Percentiles rank a stretch among this genome's conserved stretches.
These are phyloP conservation scores for Zygosaccharomyces lentus DNA, from an alignment of 805 yeast genomes.

Conservation along the genomic window DNA sequence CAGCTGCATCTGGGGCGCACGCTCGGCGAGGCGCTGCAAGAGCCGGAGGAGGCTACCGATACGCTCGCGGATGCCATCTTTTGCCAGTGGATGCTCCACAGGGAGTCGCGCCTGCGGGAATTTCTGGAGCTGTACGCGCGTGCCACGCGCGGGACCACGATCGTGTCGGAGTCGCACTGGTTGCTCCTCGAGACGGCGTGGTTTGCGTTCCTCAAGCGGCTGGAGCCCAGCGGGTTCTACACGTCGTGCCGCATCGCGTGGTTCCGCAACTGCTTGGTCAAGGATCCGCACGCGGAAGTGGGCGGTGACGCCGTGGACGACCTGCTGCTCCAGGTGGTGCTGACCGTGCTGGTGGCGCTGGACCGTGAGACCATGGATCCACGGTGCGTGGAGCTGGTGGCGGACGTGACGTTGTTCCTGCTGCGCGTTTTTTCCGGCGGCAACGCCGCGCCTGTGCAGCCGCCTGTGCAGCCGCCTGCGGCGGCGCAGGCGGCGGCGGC, in stretches of 20 bases:
- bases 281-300: constrained; percentile 11
- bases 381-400: constrained; percentile 15
- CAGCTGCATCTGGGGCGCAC: background rate
- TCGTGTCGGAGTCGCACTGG: constrained; percentile 22
- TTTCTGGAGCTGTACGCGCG: background rate
- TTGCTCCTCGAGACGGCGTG: constrained; percentile 24
- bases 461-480: constrained; percentile 10
- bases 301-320: constrained; percentile 12
- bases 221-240: constrained; percentile 5
- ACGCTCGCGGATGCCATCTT: constrained; percentile 14
- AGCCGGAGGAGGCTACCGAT: background rate
- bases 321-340: constrained; percentile 19
- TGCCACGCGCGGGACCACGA: background rate
- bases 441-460: background rate
- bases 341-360: constrained; percentile 7
- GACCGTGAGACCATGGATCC: constrained; percentile 8
- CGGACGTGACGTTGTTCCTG: constrained; percentile 19
- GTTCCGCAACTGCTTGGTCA: constrained; percentile 11
- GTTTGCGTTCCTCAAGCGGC: constrained; percentile 23
- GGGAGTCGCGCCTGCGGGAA: background rate
- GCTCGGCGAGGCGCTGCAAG: background rate
- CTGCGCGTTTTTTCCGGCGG: constrained; percentile 13
- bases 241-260: constrained; percentile 6
- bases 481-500: constrained; percentile 5
- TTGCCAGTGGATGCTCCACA: constrained; percentile 14